Base-by-base conservation (phyloP, 139 green algal genomes). In the Auxenochlorella protothecoides region DNA sequence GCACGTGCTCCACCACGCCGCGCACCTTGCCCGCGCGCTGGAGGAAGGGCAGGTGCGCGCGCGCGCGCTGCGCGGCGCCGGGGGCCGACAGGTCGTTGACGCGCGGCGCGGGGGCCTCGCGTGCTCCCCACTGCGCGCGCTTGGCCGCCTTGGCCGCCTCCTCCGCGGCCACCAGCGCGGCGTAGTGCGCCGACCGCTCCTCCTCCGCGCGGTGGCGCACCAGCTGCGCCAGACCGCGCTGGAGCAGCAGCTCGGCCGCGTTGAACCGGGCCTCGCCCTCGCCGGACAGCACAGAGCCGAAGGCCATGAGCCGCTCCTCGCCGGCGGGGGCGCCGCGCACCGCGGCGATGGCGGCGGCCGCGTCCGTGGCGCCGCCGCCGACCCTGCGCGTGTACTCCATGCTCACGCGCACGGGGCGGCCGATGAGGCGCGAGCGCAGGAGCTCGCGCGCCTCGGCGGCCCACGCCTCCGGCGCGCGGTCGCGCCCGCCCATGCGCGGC, bases 371-470 rank as follows among this genome's bases (percentile, higher is more conserved):
- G 27, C 27, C 27, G 13, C 69, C 72, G 11, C 68, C 68, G 10
- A 96, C 85, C 81, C 94, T 97, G 60, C 92, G 86, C 3, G 75
- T 95, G 88, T 97, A 98, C 79, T 97, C 94, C 86, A 97, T 92
- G 69, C 80, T 87, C 3, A 97, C 91, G 2, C 74, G 72, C 51
- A 97, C 91, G 76, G 92, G 79, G 53, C 82, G 79, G 55, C 88
- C 90, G 55, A 92, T 86, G 65, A 88, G 61, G 11, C 78, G 66
- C 73, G 68, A 78, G 71, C 91, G 84, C 70, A 97, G 76, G 74
- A 96, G 95, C 77, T 97, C 93, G 73, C 93, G 94, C 57, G 91
- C 91, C 69, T 98, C 94, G 6, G 70, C 3, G 2, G 88, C 92
- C 69, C 85, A 95, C 3, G 89, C 76, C 77, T 97, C 94, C 4